These are phyloP conservation scores for Podaxis pistillaris DNA, from an alignment of 768 basidiomycete species.

Conservation along the genomic window DNA sequence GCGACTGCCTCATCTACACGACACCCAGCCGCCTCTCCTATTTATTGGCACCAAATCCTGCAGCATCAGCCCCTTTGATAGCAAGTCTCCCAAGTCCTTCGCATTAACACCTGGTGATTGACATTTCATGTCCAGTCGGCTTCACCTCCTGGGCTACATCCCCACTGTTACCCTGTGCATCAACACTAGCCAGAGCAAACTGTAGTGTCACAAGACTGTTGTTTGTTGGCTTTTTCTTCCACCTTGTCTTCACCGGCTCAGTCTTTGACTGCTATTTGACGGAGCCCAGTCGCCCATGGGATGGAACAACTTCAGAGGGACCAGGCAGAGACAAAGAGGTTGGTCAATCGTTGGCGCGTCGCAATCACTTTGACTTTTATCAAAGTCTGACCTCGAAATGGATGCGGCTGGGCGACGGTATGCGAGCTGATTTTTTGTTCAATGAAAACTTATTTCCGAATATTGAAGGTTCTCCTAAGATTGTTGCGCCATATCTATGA, in stretches of 20 bases:
- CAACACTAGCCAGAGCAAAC: too few relatives aligned
- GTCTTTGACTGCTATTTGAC: slow-evolving; percentile 89
- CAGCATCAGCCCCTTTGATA: slow-evolving; percentile 93
- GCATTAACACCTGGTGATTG: background rate
- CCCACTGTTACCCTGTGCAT: too few relatives aligned
- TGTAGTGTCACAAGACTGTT: slow-evolving; percentile 49
- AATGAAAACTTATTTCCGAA: slow-evolving; percentile 57
- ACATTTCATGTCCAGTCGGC: slow-evolving; percentile 43
- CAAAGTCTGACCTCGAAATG: background rate
- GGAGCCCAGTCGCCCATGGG: slow-evolving; percentile 73
- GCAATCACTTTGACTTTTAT: background rate
- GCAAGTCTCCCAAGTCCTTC: slow-evolving; percentile 48
- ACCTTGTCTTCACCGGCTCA: slow-evolving; percentile 67
- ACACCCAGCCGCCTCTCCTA: slow-evolving; percentile 91
- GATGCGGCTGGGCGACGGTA: slow-evolving; percentile 61
- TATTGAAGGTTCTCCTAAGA: slow-evolving; percentile 49
- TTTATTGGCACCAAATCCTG: slow-evolving; percentile 91
- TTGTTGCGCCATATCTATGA: slow-evolving; percentile 74
- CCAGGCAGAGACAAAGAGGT: slow-evolving; percentile 57
- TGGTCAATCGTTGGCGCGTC: slow-evolving; percentile 76
- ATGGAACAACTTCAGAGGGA: slow-evolving; percentile 56
- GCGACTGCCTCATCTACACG: slow-evolving; percentile 98
- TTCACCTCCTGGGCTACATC: slow-evolving; percentile 94
- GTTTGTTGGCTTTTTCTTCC: slow-evolving; percentile 69
- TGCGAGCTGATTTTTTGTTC: slow-evolving; percentile 79